Percentiles rank a stretch among this genome's conserved stretches.
These are phyloP conservation scores for Phytophthora palmivora DNA, from an alignment of 352 stramenopile species.

Conservation along the genomic window DNA sequence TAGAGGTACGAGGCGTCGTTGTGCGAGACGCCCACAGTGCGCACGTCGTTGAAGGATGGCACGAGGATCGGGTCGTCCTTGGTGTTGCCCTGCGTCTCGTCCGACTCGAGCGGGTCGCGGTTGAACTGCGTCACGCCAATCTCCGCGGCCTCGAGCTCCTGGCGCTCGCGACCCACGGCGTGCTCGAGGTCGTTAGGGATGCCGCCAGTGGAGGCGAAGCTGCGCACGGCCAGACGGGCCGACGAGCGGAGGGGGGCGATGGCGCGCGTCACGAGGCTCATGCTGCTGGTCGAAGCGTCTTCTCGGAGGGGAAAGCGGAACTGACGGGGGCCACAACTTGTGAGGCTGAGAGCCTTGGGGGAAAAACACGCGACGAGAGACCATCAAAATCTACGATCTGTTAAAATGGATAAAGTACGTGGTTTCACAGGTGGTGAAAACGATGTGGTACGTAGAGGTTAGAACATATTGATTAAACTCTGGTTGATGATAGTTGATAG, in stretches of 20 bases:
- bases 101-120: conserved; percentile 86
- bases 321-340: conserved; percentile 21
- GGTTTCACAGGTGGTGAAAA: too few species aligned
- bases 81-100: conserved; percentile 89
- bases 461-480: too few species aligned
- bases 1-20: conserved; percentile 91
- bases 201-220: conserved; percentile 57
- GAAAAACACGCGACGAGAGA: conserved; percentile 20
- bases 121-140: conserved; percentile 78
- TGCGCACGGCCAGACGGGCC: conserved; percentile 46
- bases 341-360: conserved; percentile 5
- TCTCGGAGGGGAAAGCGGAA: conserved; percentile 30
- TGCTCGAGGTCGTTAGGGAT: conserved; percentile 84
- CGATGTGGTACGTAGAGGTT: too few species aligned
- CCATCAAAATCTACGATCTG: neutral
- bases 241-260: conserved; percentile 63
- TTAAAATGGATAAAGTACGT: neutral
- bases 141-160: conserved; percentile 78
- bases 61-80: conserved; percentile 91
- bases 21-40: conserved; percentile 85
- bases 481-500: too few species aligned
- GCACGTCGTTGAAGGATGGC: conserved; percentile 78
- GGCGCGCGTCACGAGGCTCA: conserved; percentile 59
- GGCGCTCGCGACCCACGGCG: conserved; percentile 80
- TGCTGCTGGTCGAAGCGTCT: conserved; percentile 20